phyloP scores from a whole-genome alignment of 2,329 filamentous ascomycete species.

The Metarhizium rileyi region DNA sequence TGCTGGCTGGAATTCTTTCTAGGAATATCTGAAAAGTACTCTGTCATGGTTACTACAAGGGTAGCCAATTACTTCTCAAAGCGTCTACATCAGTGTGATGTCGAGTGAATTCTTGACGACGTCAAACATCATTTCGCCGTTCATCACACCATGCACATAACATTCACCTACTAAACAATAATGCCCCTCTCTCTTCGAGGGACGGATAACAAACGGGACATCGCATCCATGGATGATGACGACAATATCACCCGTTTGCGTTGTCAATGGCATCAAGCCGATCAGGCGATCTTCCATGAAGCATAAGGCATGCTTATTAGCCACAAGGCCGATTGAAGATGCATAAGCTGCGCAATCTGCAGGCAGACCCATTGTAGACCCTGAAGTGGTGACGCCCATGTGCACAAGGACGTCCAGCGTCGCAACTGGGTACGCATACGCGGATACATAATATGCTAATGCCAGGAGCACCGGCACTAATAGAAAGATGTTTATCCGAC shows the following conservation, averaged over 20 bases:
- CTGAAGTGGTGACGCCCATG: slow-evolving; percentile 2
- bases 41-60: neutral
- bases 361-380: slow-evolving; percentile 1
- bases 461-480: slow-evolving; percentile 1
- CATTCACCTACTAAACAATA: slow-evolving; percentile 8
- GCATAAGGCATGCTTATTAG: slow-evolving; percentile 3
- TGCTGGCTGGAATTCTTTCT: neutral
- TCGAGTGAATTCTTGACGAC: neutral
- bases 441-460: slow-evolving; percentile 1
- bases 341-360: slow-evolving; percentile 3
- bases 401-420: neutral
- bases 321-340: neutral
- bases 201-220: slow-evolving; percentile 8
- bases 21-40: neutral
- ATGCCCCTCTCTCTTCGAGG: neutral
- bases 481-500: slow-evolving; percentile 3
- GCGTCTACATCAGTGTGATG: slow-evolving; percentile 2
- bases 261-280: slow-evolving; percentile 6
- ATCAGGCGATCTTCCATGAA: slow-evolving; percentile 5
- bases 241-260: slow-evolving; percentile 4
- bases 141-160: slow-evolving; percentile 11
- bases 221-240: slow-evolving; percentile 8
- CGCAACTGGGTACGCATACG: neutral
- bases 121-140: slow-evolving; percentile 6
- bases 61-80: neutral